Conservation (phyloP, 169 alveolate genomes). For the Besnoitia besnoiti region DNA sequence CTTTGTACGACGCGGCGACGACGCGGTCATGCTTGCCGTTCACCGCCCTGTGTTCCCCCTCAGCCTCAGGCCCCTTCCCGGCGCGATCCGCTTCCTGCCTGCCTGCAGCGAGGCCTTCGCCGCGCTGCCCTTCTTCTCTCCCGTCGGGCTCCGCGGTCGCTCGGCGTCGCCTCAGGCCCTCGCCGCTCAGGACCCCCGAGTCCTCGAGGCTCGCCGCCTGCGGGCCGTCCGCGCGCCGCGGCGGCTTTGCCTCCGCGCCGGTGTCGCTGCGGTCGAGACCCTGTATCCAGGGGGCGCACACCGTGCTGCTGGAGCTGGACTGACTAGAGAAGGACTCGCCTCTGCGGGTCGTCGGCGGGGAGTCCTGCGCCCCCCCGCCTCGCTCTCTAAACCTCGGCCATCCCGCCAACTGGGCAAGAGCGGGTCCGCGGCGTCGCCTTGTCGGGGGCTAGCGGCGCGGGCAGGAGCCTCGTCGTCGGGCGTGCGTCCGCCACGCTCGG, state of each 20-base stretch:
- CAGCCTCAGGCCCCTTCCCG: background rate
- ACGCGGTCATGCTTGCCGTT: background rate
- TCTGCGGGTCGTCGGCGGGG: background rate
- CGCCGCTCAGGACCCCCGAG: background rate
- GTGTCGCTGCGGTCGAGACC: background rate
- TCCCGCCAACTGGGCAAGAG: background rate
- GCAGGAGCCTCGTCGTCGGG: too few species aligned
- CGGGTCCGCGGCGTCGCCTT: background rate
- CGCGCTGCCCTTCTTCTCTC: background rate
- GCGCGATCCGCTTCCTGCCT: background rate
- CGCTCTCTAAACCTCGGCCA: background rate
- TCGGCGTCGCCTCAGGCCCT: background rate
- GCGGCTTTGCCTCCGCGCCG: too few species aligned
- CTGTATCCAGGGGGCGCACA: too few species aligned
- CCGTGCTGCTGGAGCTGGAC: background rate
- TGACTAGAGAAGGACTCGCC: background rate
- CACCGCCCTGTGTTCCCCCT: background rate
- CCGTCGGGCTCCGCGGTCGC: background rate
- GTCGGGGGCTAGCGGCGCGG: background rate
- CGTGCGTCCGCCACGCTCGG: too few species aligned
- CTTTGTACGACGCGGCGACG: slow-evolving; percentile 1
- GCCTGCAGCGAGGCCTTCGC: background rate
- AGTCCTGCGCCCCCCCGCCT: slow-evolving; percentile 5
- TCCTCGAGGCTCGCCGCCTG: background rate
- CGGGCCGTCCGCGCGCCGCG: too few species aligned